These are phyloP conservation scores for Rhododendron henanense DNA, from an alignment of 148 eudicot genomes.

Conservation along the genomic window DNA sequence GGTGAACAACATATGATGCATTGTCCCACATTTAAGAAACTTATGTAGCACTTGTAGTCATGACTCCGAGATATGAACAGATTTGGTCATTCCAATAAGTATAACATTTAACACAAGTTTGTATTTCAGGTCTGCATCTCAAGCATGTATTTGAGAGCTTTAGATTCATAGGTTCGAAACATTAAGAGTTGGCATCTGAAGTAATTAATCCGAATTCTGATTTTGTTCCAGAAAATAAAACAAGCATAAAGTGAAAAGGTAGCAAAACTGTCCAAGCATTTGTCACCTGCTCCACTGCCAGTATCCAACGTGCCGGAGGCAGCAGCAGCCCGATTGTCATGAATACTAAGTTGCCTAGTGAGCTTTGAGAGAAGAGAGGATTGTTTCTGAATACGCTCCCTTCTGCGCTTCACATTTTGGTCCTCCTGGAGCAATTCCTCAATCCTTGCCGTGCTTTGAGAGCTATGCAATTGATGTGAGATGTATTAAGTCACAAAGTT, in stretches of 20 bases:
- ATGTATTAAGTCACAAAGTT: not conserved
- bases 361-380: constrained; percentile 84
- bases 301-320: constrained; percentile 57
- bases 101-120: not conserved
- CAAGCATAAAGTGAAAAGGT: not conserved
- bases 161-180: not conserved
- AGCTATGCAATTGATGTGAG: constrained; percentile 25
- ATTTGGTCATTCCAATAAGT: not conserved
- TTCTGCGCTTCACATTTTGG: constrained; percentile 70
- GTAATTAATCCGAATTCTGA: not conserved
- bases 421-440: constrained; percentile 97
- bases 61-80: not conserved
- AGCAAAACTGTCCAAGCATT: not conserved
- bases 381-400: constrained; percentile 86
- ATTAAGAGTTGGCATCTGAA: not conserved
- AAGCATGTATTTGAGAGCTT: not conserved
- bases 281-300: constrained; percentile 44
- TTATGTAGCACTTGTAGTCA: not conserved
- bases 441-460: constrained; percentile 75
- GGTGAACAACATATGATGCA: not conserved
- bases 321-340: constrained; percentile 87
- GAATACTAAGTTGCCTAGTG: constrained; percentile 81
- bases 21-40: not conserved
- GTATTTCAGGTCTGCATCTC: not conserved
- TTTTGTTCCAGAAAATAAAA: not conserved